Base-by-base conservation (phyloP, 2,329 filamentous ascomycete genomes). In the Fusarium buxicola region DNA sequence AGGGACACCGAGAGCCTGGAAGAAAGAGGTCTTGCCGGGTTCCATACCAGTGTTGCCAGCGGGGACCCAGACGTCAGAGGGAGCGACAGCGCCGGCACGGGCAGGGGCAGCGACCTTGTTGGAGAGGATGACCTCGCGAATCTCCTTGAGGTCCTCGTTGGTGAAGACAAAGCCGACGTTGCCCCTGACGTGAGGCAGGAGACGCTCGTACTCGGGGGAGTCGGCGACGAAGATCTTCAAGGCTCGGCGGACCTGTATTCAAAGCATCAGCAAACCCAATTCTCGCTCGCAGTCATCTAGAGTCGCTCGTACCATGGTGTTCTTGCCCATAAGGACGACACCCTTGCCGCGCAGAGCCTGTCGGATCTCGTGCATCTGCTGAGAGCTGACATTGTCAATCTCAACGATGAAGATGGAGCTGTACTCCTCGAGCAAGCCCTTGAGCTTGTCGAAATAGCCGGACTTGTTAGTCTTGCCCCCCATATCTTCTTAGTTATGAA, bases 311-410 rank as follows among this genome's bases (percentile, higher is more conserved):
- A 95, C 94, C 95, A 99, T 99, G 83, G 95, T 99, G 90, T 99
- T 99, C 91, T 97, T 98, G 80, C 94, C 95, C 95, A 98, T 98
- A 84, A 99, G 87, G 75, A 99, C 94, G 74, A 98, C 91, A 83
- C 88, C 94, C 82, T 96, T 84, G 66, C 90, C 90, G 80, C 95
- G 94, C 81, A 99, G 91, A 76, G 92, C 83, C 77, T 90, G 84
- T 81, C 95, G 92, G 82, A 99, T 98, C 89, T 99, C 95, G 92
- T 99, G 95, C 96, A 99, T 99, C 90, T 99, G 96, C 89, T 99
- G 95, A 74, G 95, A 99, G 82, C 90, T 92, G 89, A 99, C 95
- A 99, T 98, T 99, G 92, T 98, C 92, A 79, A 94, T 90, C 78
- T 89, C 78, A 81, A 97, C 94, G 82, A 99, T 94, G 92, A 99